A percentile compares a stretch with the other conserved stretches of the same genome.
These are phyloP conservation scores for Leavenworthia alabamica DNA, from an alignment of 345 rosid species.

Conservation along the genomic window DNA sequence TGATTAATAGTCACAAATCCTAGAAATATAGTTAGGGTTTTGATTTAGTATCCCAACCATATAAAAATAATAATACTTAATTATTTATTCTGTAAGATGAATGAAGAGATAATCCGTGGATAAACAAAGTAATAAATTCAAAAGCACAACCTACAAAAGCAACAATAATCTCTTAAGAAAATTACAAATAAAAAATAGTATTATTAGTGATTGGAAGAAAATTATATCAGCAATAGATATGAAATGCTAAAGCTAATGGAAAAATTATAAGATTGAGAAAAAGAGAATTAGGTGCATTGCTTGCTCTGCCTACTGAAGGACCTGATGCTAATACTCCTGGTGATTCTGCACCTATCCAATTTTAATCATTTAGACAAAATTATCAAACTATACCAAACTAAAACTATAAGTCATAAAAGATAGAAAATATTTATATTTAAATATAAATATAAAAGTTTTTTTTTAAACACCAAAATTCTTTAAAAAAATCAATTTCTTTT, in stretches of 20 bases:
- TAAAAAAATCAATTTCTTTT: too few species aligned
- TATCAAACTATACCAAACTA: neutral
- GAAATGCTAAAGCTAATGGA: conserved; percentile 12
- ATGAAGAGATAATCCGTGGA: conserved; percentile 10
- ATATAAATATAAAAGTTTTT: too few species aligned
- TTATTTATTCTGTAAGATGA: conserved; percentile 19
- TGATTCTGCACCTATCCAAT: conserved; percentile 17
- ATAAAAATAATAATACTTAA: neutral
- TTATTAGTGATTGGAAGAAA: neutral
- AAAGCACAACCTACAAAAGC: conserved; percentile 5
- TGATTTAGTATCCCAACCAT: neutral
- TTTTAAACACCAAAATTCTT: too few species aligned
- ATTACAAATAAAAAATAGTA: neutral
- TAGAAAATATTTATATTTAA: too few species aligned
- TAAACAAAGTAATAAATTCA: conserved; percentile 1
- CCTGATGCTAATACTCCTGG: conserved; percentile 13
- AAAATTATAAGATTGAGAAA: conserved; percentile 8
- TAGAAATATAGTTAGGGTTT: neutral
- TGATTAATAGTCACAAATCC: neutral
- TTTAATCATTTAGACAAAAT: neutral
- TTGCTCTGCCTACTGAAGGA: neutral
- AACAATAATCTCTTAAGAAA: conserved; percentile 5
- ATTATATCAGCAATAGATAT: neutral
- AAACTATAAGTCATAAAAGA: too few species aligned
- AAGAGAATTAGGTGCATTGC: conserved; percentile 15